Base-by-base conservation (phyloP, 73 alveolate genomes). In the Uronychia setigera region DNA sequence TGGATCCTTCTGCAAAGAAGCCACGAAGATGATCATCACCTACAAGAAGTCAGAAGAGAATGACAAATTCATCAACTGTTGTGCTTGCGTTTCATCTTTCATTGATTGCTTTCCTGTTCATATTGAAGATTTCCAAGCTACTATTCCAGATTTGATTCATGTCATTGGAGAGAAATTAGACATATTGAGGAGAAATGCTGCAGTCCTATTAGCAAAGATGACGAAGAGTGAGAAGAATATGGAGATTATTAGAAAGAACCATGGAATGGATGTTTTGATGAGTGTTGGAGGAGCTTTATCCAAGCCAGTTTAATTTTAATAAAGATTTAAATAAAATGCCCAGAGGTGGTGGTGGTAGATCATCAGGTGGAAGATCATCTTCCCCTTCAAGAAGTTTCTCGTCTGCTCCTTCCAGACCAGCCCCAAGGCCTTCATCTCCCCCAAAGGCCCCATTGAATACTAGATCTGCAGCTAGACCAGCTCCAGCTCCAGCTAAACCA, bases 171-270 rank as follows among this genome's bases (percentile, higher is more conserved):
- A 98, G 85, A 95, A 97, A 89, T 88, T 94, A 31, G 99, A 98
- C 77, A 87, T 94, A 82, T 94, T 93, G 60, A 97, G 99, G 90
- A 98, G 97, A 91, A 98, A 96, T 92, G 99, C 99, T 0, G 99
- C 99, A 25, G 95, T 98, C 75, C 88, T 95, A 67, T 83, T 98
- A 87, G 99, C 99, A 0, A 97, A 98, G 88, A 59, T 96, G 82
- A 93, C 99, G 11, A 96, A 94, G 77, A 90, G 95, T 86, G 96
- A 93, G 35, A 96, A 92, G 80, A 95, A 90, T 79, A 96, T 90
- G 74, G 90, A 95, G 89, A 90, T 80, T 33, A 86, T 98, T 85
- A 88, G 99, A 82, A 60, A 58, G 26, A 89, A 93, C 31, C 99
- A 98, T 93, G 99, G 99, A 26, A 91, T 97, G 88, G 99, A 98